Evolutionary conservation across 23 red algal species (phyloP).

Genomic region (Agarophyton chilense): DNA sequence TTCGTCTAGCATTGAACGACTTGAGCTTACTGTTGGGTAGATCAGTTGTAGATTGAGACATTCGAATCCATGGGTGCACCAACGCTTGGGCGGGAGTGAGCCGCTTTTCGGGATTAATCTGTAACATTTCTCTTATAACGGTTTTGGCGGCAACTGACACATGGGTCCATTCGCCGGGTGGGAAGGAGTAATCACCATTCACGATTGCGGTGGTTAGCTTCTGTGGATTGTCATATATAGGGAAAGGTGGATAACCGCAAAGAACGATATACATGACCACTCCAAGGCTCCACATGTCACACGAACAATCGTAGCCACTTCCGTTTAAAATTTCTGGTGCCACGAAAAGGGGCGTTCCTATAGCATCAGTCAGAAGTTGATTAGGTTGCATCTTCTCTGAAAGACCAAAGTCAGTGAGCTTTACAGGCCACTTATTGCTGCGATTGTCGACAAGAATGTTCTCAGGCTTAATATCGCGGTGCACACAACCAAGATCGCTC

Average conservation of each 20-base stretch:
- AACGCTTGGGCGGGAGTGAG: slow-evolving; percentile 78
- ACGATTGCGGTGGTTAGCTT: slow-evolving; percentile 68
- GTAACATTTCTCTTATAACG: slow-evolving; percentile 68
- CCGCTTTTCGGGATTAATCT: slow-evolving; percentile 81
- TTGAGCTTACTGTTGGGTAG: slow-evolving; percentile 56
- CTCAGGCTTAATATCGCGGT: slow-evolving; percentile 89
- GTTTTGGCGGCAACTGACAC: slow-evolving; percentile 81
- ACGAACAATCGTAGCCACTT: slow-evolving; percentile 80
- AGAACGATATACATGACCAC: slow-evolving; percentile 87
- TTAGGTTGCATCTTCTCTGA: slow-evolving; percentile 75
- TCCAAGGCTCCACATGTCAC: slow-evolving; percentile 93
- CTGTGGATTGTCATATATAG: slow-evolving; percentile 57
- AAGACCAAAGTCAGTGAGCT: slow-evolving; percentile 82
- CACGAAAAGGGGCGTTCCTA: slow-evolving; percentile 92
- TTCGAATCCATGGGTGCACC: slow-evolving; percentile 78
- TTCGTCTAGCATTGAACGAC: slow-evolving; percentile 56
- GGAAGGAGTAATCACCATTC: slow-evolving; percentile 85
- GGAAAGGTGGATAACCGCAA: slow-evolving; percentile 88
- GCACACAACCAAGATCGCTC: slow-evolving; percentile 68
- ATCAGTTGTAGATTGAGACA: slow-evolving; percentile 47
- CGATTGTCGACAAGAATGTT: slow-evolving; percentile 85
- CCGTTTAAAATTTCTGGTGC: slow-evolving; percentile 89
- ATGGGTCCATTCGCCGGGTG: slow-evolving; percentile 77
- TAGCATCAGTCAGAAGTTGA: slow-evolving; percentile 58
- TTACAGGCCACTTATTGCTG: slow-evolving; percentile 59